phyloP scores from a whole-genome alignment of 768 basidiomycete species.

The Auricularia sp. region DNA sequence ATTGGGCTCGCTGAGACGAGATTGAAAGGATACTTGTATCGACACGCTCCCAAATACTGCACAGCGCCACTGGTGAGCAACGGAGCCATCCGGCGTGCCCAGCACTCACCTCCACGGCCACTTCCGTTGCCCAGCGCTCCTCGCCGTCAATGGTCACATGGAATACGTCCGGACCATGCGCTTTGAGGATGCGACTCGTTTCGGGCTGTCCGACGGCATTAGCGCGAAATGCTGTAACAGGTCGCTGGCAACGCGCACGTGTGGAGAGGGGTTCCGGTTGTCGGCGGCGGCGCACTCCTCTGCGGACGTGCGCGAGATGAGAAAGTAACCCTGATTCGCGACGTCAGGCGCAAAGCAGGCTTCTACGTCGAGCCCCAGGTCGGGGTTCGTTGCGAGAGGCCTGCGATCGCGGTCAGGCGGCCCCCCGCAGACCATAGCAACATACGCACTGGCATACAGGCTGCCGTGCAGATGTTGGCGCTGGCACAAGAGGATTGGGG shows the following conservation, averaged over 20 bases:
- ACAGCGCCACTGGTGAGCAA: background rate
- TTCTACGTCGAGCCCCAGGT: background rate
- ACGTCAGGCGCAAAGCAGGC: background rate
- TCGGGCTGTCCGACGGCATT: background rate
- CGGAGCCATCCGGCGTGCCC: background rate
- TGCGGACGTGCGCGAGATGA: background rate
- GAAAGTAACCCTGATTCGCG: background rate
- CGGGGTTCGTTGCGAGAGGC: background rate
- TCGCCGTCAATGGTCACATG: background rate
- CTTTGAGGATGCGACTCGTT: background rate
- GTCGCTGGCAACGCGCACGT: background rate
- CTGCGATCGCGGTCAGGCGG: background rate
- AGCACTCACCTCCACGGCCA: background rate
- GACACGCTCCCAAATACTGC: background rate
- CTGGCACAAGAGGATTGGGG: background rate
- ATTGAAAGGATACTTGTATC: background rate
- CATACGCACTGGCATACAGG: background rate
- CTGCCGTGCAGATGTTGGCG: background rate
- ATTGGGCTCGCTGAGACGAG: background rate
- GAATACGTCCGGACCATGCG: background rate
- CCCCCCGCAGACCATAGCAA: background rate
- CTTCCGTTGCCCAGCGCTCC: background rate
- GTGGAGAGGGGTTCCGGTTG: background rate
- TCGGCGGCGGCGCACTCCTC: background rate
- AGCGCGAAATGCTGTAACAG: background rate